Evolutionary conservation across 257 asterid species (phyloP).

Genomic region (Solanum medicagineum): DNA sequence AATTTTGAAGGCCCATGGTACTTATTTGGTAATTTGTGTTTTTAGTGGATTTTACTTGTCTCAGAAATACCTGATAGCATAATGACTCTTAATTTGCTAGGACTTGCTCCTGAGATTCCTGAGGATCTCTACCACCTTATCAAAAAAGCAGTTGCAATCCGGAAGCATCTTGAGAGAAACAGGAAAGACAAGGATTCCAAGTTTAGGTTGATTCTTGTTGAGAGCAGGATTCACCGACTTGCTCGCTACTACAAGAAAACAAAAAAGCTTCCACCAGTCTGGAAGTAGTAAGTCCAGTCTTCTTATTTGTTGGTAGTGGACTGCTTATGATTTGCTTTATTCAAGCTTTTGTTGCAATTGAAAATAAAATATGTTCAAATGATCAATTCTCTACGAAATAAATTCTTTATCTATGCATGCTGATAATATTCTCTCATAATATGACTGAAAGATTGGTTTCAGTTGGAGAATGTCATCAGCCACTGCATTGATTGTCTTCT

Average conservation of each 20-base stretch:
- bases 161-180: conserved; percentile 71
- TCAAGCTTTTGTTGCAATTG: neutral
- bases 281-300: conserved; percentile 46
- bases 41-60: neutral
- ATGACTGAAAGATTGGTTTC: neutral
- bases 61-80: neutral
- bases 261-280: conserved; percentile 66
- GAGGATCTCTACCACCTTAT: conserved; percentile 3
- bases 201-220: conserved; percentile 53
- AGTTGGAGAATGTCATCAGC: neutral
- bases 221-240: conserved; percentile 22
- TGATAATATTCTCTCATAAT: neutral
- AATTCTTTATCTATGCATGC: neutral
- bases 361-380: neutral
- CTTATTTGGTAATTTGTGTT: neutral
- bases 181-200: conserved; percentile 69
- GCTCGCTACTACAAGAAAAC: conserved; percentile 63
- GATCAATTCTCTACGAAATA: neutral
- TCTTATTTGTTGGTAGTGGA: neutral
- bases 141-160: conserved; percentile 62
- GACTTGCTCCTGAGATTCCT: neutral
- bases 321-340: neutral
- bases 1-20: conserved; percentile 48
- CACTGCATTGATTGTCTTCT: neutral
- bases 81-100: conserved; percentile 10